Conservation (phyloP, 768 basidiomycete genomes). For the Collybiopsis confluens region DNA sequence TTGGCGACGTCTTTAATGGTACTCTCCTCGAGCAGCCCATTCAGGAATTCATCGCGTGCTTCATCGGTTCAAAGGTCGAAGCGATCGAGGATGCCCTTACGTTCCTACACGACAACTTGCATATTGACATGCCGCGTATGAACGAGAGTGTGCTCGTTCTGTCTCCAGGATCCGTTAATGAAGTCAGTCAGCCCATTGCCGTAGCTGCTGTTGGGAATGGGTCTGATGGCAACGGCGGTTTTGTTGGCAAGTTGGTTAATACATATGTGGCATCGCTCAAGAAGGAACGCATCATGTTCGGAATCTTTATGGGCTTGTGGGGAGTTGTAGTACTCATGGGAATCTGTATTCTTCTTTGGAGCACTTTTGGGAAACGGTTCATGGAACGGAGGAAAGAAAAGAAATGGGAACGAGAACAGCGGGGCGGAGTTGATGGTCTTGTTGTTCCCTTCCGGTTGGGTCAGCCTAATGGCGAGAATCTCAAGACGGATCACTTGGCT, state of each 20-base stretch:
- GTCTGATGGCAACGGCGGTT: slow-evolving; percentile 46
- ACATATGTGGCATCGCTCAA: slow-evolving; percentile 68
- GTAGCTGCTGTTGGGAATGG: slow-evolving; percentile 72
- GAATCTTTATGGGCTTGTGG: slow-evolving; percentile 83
- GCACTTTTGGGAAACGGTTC: slow-evolving; percentile 51
- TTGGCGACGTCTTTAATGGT: slow-evolving; percentile 76
- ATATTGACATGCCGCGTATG: slow-evolving; percentile 74
- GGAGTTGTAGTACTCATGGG: slow-evolving; percentile 79
- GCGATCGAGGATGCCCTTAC: slow-evolving; percentile 86
- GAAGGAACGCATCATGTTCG: slow-evolving; percentile 82
- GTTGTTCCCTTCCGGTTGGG: slow-evolving; percentile 28
- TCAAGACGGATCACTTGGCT: slow-evolving; percentile 29
- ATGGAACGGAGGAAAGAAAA: slow-evolving; percentile 43
- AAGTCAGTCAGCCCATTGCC: slow-evolving; percentile 76
- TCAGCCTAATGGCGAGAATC: slow-evolving; percentile 14
- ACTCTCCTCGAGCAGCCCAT: slow-evolving; percentile 80
- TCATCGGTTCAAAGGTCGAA: slow-evolving; percentile 88
- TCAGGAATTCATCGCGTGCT: slow-evolving; percentile 83
- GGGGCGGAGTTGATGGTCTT: slow-evolving; percentile 42
- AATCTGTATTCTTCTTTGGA: slow-evolving; percentile 64
- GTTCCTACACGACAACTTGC: slow-evolving; percentile 85
- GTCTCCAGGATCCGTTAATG: slow-evolving; percentile 65
- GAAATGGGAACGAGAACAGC: slow-evolving; percentile 50
- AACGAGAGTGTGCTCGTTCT: slow-evolving; percentile 74
- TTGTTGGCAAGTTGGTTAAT: slow-evolving; percentile 70